These are phyloP conservation scores for Apiotrichum brassicae DNA, from an alignment of 1,284 basidiomycete genomes.

Conservation along the genomic window DNA sequence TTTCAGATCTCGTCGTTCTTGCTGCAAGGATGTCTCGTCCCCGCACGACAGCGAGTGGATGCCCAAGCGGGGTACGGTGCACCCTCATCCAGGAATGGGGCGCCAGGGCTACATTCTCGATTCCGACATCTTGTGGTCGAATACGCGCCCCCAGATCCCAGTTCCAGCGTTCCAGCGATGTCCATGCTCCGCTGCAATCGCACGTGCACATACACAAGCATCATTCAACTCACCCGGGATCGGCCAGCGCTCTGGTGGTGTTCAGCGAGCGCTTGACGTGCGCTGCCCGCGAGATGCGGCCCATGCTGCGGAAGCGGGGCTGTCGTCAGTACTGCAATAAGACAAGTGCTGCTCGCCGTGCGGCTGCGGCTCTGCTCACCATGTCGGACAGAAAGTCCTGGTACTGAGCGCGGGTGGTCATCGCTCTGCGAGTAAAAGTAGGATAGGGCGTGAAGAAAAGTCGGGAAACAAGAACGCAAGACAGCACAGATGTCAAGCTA, in stretches of 20 bases:
- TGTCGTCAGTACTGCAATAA: not conserved
- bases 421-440: not conserved
- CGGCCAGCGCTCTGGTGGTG: constrained; percentile 12
- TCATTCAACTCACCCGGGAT: constrained; percentile 11
- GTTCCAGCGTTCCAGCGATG: too few relatives aligned
- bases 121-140: too few relatives aligned
- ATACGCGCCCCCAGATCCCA: too few relatives aligned
- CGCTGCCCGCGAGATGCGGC: not conserved
- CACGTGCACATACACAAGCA: not conserved
- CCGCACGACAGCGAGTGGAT: too few relatives aligned
- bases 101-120: too few relatives aligned
- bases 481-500: too few relatives aligned
- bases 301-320: not conserved
- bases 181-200: not conserved
- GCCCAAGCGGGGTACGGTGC: too few relatives aligned
- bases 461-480: too few relatives aligned
- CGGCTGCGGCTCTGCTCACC: not conserved
- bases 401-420: not conserved
- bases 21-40: too few relatives aligned
- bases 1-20: too few relatives aligned
- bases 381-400: not conserved
- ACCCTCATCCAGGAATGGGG: too few relatives aligned
- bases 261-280: constrained; percentile 4
- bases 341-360: not conserved
- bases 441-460: too few relatives aligned